Conservation (phyloP, 2,329 filamentous ascomycete genomes). For the Talaromyces sp. region DNA sequence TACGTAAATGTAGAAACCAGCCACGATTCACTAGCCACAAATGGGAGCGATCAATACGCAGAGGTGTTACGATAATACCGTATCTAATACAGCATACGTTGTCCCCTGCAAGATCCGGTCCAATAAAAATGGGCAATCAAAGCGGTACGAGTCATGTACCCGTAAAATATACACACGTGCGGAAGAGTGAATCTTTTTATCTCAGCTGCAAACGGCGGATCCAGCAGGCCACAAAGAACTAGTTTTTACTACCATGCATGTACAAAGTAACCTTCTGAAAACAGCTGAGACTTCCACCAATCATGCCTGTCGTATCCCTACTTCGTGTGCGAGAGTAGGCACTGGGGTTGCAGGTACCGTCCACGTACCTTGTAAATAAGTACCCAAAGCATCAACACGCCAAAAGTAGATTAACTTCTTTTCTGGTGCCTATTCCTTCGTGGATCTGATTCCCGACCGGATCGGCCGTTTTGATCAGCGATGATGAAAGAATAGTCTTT, state of each 20-base stretch:
- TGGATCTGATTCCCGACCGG: not conserved
- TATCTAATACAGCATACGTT: not conserved
- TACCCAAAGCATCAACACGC: not conserved
- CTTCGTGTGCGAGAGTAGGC: not conserved
- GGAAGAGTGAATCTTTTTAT: not conserved
- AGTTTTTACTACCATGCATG: not conserved
- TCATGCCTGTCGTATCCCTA: not conserved
- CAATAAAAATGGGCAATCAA: not conserved
- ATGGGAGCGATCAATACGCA: not conserved
- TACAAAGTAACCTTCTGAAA: not conserved
- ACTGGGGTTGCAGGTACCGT: not conserved
- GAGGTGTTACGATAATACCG: not conserved
- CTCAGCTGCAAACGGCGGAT: slow-evolving; percentile 6
- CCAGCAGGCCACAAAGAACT: not conserved
- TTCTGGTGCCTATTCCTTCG: not conserved
- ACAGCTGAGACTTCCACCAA: not conserved
- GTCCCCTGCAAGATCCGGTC: not conserved
- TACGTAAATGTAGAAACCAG: not conserved
- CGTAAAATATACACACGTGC: not conserved
- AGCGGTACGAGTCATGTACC: not conserved
- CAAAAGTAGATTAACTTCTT: not conserved
- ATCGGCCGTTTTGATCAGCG: not conserved
- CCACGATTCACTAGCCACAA: not conserved
- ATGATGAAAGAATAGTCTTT: not conserved
- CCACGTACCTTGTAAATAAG: not conserved